A percentile compares a stretch with the other conserved stretches of the same genome.
Conservation (phyloP, 495 filamentous ascomycete species). For the Aspergillus kassunensis region DNA sequence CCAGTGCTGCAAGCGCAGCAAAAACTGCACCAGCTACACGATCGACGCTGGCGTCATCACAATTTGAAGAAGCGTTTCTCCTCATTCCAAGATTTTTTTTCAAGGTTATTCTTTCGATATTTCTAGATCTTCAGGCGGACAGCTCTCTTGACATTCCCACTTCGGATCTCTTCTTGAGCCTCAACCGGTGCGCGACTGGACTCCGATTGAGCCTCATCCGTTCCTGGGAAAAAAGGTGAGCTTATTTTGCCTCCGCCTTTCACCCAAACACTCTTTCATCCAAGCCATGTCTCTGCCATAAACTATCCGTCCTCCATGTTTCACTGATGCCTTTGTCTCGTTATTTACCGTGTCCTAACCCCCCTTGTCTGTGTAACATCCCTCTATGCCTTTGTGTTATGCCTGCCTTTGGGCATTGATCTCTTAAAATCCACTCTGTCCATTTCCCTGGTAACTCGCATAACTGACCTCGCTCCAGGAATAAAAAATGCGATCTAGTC, state of each 20-base stretch:
- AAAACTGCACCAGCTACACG: not conserved
- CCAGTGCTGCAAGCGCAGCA: too few species aligned
- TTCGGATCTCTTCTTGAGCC: slow-evolving; percentile 11
- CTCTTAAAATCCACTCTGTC: not conserved
- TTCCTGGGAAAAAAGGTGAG: slow-evolving; percentile 22
- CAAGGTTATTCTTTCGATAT: not conserved
- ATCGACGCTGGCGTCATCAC: slow-evolving; percentile 14
- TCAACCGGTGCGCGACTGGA: slow-evolving; percentile 18
- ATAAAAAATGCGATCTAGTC: not conserved
- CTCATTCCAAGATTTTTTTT: not conserved
- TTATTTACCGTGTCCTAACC: not conserved
- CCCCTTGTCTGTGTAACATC: not conserved
- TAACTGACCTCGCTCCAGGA: not conserved
- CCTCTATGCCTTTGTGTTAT: not conserved
- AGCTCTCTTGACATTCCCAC: slow-evolving; percentile 3
- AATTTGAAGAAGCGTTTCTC: slow-evolving; percentile 2
- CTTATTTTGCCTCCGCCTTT: slow-evolving; percentile 15
- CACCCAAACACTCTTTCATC: not conserved
- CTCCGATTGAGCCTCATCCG: slow-evolving; percentile 28
- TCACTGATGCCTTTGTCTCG: not conserved
- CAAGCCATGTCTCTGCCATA: not conserved
- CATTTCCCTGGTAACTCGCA: not conserved
- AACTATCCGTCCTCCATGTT: not conserved
- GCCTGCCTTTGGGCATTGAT: not conserved
- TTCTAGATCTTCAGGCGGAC: slow-evolving; percentile 1